These are phyloP conservation scores for Fusarium domesticum DNA, from an alignment of 2,329 filamentous ascomycete genomes.

Conservation along the genomic window DNA sequence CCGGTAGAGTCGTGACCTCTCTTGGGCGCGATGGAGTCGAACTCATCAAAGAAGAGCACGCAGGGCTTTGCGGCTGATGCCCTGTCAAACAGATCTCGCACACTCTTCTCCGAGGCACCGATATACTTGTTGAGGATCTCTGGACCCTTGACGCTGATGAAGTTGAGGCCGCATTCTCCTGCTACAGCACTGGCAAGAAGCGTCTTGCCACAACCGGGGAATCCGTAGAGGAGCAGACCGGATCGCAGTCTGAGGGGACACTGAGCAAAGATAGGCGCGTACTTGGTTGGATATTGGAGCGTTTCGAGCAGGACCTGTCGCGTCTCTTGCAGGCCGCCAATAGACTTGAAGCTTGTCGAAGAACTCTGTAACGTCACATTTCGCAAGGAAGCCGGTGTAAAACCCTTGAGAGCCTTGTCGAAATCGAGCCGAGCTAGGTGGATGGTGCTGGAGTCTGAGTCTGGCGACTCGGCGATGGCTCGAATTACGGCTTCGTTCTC, in stretches of 20 bases:
- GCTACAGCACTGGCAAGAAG: slow-evolving; percentile 94
- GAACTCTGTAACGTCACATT: slow-evolving; percentile 93
- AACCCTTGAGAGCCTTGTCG: slow-evolving; percentile 78
- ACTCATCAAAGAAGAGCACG: slow-evolving; percentile 97
- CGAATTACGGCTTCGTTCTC: slow-evolving; percentile 91
- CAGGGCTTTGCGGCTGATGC: slow-evolving; percentile 89
- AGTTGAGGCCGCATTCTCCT: slow-evolving; percentile 95
- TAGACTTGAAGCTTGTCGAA: slow-evolving; percentile 86
- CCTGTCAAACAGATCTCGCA: slow-evolving; percentile 91
- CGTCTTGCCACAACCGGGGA: slow-evolving; percentile 94
- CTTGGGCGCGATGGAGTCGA: slow-evolving; percentile 96
- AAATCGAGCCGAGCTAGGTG: slow-evolving; percentile 74
- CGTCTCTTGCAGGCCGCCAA: slow-evolving; percentile 83
- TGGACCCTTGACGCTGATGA: slow-evolving; percentile 96
- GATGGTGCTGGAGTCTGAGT: slow-evolving; percentile 49
- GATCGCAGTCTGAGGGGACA: slow-evolving; percentile 93
- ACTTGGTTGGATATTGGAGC: slow-evolving; percentile 93
- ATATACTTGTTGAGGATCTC: slow-evolving; percentile 99
- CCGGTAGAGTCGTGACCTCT: slow-evolving; percentile 95
- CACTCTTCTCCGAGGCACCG: slow-evolving; percentile 92
- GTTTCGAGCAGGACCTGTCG: slow-evolving; percentile 92
- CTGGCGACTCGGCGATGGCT: slow-evolving; percentile 59
- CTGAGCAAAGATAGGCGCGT: slow-evolving; percentile 94
- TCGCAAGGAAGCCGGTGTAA: slow-evolving; percentile 89
- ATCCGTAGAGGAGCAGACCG: slow-evolving; percentile 89